Evolutionary conservation across 768 basidiomycete species (phyloP).

Genomic region (Lentinula raphanica): DNA sequence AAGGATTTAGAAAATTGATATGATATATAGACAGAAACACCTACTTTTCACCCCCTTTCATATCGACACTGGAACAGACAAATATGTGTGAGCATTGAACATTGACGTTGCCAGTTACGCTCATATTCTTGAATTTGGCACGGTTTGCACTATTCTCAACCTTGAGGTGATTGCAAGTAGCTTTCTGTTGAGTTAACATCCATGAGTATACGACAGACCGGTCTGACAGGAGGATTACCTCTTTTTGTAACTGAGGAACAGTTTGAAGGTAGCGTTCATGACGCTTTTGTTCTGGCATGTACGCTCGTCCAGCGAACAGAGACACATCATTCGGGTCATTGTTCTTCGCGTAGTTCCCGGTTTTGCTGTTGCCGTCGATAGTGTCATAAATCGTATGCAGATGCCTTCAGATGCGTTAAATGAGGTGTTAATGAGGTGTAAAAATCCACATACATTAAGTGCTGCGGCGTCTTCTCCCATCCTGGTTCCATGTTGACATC

Average conservation of each 20-base stretch:
- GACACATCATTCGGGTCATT: constrained; percentile 18
- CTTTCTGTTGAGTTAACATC: constrained; percentile 11
- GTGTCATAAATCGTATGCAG: constrained; percentile 7
- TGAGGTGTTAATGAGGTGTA: not conserved
- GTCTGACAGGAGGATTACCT: not conserved
- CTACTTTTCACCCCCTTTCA: not conserved
- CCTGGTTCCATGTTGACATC: constrained; percentile 22
- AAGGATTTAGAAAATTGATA: not conserved
- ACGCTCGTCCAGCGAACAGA: constrained; percentile 10
- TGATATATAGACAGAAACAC: not conserved
- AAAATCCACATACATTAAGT: constrained; percentile 11
- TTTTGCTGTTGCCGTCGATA: constrained; percentile 18
- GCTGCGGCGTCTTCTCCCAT: not conserved
- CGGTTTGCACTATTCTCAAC: constrained; percentile 19
- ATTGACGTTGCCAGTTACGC: constrained; percentile 16
- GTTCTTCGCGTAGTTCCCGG: constrained; percentile 16
- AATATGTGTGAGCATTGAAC: constrained; percentile 16
- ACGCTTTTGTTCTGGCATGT: constrained; percentile 12
- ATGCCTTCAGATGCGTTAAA: not conserved
- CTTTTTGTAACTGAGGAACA: not conserved
- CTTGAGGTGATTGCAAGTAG: constrained; percentile 17
- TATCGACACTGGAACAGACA: constrained; percentile 6
- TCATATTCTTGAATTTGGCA: constrained; percentile 19
- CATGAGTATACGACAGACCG: not conserved
- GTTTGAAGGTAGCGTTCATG: constrained; percentile 12